phyloP scores from a whole-genome alignment of 2,329 filamentous ascomycete genomes.

The Penicillium sp. region DNA sequence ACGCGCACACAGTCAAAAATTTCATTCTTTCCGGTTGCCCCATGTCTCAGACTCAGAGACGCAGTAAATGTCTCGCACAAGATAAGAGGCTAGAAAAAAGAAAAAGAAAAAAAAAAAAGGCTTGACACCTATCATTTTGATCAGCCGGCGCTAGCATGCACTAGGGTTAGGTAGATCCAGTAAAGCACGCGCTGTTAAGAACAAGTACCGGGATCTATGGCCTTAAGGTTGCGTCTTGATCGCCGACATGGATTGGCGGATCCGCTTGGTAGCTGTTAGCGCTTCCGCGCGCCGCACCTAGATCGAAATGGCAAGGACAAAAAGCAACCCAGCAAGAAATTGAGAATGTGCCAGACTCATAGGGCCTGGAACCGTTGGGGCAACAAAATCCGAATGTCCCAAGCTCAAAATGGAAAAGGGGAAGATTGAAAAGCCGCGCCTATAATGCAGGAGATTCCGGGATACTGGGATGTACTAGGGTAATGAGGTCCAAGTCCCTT shows the following conservation, averaged over 20 bases:
- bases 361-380: not conserved
- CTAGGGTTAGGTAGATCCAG: conserved; percentile 6
- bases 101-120: not conserved
- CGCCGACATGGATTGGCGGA: conserved; percentile 16
- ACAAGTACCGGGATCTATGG: conserved; percentile 14
- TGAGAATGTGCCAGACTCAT: not conserved
- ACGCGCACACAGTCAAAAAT: conserved; percentile 1
- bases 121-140: conserved; percentile 27
- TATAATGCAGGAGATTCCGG: conserved; percentile 15
- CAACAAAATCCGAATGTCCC: not conserved
- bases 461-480: conserved; percentile 6
- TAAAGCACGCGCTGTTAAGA: conserved; percentile 12
- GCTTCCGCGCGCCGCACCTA: conserved; percentile 14
- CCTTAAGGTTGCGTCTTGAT: conserved; percentile 19
- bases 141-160: conserved; percentile 15
- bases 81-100: not conserved
- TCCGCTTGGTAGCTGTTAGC: conserved; percentile 15
- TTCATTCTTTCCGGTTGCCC: conserved; percentile 1
- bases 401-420: conserved; percentile 6
- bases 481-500: not conserved
- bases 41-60: conserved; percentile 13
- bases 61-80: conserved; percentile 7
- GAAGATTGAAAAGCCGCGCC: not conserved
- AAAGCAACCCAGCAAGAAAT: conserved; percentile 18
- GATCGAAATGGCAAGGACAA: conserved; percentile 20